Base-by-base conservation (phyloP, 768 basidiomycete species). In the Mycena metata region DNA sequence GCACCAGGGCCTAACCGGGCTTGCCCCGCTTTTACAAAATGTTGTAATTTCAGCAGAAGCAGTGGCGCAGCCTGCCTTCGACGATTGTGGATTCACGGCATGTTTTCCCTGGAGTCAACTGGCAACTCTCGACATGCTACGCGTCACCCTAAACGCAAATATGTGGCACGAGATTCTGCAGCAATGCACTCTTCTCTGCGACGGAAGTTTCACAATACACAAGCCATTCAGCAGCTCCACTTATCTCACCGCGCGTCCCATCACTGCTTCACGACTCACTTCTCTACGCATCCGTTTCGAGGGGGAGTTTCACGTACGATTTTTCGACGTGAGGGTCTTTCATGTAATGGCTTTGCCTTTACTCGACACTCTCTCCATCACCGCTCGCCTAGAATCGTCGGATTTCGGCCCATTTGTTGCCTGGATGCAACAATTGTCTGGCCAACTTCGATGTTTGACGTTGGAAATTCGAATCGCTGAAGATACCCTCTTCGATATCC, bases 101-200 rank as follows among this genome's bases (percentile, higher is more conserved):
- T 51, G n/a, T 51, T 51, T 51, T 51, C 50, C 50, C 5, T 51
- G 50, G 50, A 10, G 23, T 23, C 50, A 26, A 51, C 50, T 51
- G 6, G 24, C 23, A n/a, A 26, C 50, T 5, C 50, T 51, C 8
- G 50, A 51, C 50, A 23, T 51, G 30, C 15, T 21, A 33, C n/a
- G 24, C 16, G 30, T 23, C 10, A 15, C 23, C 23, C 10, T 51
- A 21, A 23, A 51, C 16, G 50, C 7, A 6, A 21, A 26, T 5
- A 21, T 51, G 23, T 51, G 50, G 50, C 23, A 26, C 50, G 21
- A 51, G 7, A 51, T 51, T 26, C 7, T 51, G 50, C 50, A 33
- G 7, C 10, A 51, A 12, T 51, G 50, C 30, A 24, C 12, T 26
- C 23, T 26, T 15, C 50, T 51, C n/a, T 26, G 5, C 17, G 16